Percentiles rank a stretch among this genome's conserved stretches.
phyloP scores from a whole-genome alignment of 805 yeast species.

The Hanseniaspora nectarophila region DNA sequence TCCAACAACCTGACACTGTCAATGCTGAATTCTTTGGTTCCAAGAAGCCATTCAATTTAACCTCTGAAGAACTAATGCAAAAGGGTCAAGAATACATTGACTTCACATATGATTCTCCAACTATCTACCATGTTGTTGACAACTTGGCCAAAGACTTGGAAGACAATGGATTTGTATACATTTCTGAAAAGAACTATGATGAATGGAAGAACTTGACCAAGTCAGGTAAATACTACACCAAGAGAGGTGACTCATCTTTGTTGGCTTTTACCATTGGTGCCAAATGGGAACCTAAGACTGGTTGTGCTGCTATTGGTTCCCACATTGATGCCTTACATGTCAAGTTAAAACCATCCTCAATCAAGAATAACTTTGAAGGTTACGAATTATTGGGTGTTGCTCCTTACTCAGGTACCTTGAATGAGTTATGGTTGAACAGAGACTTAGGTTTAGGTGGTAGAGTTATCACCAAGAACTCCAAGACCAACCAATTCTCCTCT shows the following conservation, averaged over 20 bases:
- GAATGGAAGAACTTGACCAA: conserved; percentile 23
- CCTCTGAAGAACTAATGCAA: conserved; percentile 22
- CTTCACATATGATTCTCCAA: conserved; percentile 62
- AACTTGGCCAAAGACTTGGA: conserved; percentile 39
- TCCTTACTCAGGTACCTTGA: conserved; percentile 65
- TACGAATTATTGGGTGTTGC: conserved; percentile 72
- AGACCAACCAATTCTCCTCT: conserved; percentile 30
- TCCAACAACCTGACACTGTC: not conserved
- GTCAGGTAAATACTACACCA: conserved; percentile 52
- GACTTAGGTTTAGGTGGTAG: conserved; percentile 80
- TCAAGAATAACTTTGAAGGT: conserved; percentile 52
- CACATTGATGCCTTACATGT: conserved; percentile 65
- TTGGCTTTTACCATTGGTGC: conserved; percentile 61
- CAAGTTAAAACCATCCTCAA: conserved; percentile 60
- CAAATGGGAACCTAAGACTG: conserved; percentile 51
- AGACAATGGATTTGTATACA: conserved; percentile 49
- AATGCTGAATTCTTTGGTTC: conserved; percentile 7
- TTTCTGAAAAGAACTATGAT: conserved; percentile 44
- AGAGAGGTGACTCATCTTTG: conserved; percentile 55
- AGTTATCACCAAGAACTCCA: conserved; percentile 39
- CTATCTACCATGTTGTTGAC: conserved; percentile 59
- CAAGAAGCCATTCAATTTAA: conserved; percentile 4
- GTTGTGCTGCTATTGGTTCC: conserved; percentile 61
- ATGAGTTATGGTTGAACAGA: conserved; percentile 66
- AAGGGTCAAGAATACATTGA: conserved; percentile 46